Conservation (phyloP, 2,329 filamentous ascomycete species). For the Sordariomycetes sp. region DNA sequence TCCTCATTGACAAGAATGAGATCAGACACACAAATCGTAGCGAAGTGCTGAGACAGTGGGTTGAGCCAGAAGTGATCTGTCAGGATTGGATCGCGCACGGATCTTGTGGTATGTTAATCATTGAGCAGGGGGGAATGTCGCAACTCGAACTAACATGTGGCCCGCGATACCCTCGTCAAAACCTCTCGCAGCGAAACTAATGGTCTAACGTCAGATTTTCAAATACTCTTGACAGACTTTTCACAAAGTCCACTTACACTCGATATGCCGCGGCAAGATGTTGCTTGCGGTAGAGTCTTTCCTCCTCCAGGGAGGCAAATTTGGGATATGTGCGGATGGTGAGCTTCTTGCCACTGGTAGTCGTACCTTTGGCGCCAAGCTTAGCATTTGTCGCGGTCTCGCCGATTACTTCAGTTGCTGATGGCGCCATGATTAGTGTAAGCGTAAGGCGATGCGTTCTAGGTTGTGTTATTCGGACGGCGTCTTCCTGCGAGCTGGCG, state of each 20-base stretch:
- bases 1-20: conserved; percentile 52
- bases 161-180: conserved; percentile 32
- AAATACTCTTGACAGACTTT: too few species aligned
- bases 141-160: conserved; percentile 25
- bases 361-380: conserved; percentile 2
- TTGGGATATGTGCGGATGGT: conserved; percentile 4
- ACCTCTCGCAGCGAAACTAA: conserved; percentile 25
- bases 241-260: conserved; percentile 11
- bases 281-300: conserved; percentile 9
- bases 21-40: conserved; percentile 50
- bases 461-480: too few species aligned
- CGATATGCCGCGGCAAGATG: conserved; percentile 31
- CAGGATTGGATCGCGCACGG: conserved; percentile 17
- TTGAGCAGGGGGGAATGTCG: too few species aligned
- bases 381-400: neutral
- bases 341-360: conserved; percentile 2
- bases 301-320: conserved; percentile 5
- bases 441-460: too few species aligned
- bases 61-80: conserved; percentile 26
- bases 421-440: neutral
- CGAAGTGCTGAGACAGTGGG: conserved; percentile 57
- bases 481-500: too few species aligned
- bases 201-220: neutral
- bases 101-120: too few species aligned
- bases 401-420: neutral